Evolutionary conservation across 164 flowering plant genomes (phyloP).

Genomic region (Dillenia turbinata): DNA sequence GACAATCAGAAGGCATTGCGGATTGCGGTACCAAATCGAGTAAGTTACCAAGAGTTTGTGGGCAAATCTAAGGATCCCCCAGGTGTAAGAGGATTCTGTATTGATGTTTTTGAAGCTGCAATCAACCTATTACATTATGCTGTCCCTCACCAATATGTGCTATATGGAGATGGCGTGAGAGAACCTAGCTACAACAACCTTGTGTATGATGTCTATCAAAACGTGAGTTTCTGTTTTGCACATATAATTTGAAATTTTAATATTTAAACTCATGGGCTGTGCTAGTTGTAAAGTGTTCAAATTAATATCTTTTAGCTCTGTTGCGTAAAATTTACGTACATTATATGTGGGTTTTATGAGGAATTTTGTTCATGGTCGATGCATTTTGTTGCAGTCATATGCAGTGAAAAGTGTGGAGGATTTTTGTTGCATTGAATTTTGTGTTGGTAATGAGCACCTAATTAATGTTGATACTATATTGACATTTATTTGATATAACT

Average conservation of each 20-base stretch:
- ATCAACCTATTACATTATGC: slow-evolving; percentile 68
- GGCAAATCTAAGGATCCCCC: slow-evolving; percentile 37
- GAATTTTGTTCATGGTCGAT: too few species aligned
- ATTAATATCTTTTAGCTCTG: too few species aligned
- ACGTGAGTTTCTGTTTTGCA: slow-evolving; percentile 48
- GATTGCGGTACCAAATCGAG: slow-evolving; percentile 76
- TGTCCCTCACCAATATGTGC: slow-evolving; percentile 54
- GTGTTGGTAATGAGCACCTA: too few species aligned
- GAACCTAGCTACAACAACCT: slow-evolving; percentile 59
- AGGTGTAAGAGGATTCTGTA: slow-evolving; percentile 63
- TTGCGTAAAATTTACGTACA: too few species aligned
- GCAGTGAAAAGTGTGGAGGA: too few species aligned
- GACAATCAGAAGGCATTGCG: slow-evolving; percentile 71
- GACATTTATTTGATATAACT: too few species aligned
- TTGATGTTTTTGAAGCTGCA: slow-evolving; percentile 89
- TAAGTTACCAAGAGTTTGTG: slow-evolving; percentile 62
- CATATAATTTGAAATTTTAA: neutral
- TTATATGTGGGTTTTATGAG: too few species aligned
- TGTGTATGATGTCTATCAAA: slow-evolving; percentile 41
- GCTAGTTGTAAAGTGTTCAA: too few species aligned
- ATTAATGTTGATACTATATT: too few species aligned
- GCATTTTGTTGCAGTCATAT: too few species aligned
- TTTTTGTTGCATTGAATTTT: too few species aligned
- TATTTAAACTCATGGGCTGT: neutral
- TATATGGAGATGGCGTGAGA: slow-evolving; percentile 61